Evolutionary conservation across 305 asterid genomes (phyloP).

Genomic region (Solanum hybrid): DNA sequence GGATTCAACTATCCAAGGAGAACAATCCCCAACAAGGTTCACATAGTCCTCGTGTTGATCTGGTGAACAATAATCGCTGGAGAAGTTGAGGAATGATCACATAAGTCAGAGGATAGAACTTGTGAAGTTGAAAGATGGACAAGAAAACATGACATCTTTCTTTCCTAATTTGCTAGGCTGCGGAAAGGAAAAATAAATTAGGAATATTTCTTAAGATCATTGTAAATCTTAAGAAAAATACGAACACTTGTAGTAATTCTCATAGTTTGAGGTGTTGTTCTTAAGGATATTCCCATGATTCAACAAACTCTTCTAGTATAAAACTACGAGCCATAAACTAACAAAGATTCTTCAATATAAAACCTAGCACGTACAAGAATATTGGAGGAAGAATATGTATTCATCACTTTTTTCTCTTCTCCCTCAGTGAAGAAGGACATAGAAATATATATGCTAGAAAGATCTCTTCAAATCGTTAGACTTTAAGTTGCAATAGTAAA

Average conservation of each 20-base stretch:
- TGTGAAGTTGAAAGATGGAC: constrained; percentile 9
- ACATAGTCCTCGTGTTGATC: constrained; percentile 1
- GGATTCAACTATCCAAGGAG: constrained; percentile 2
- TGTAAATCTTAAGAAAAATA: too few relatives aligned
- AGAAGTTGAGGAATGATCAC: constrained; percentile 19
- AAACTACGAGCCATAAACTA: neutral
- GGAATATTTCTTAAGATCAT: neutral
- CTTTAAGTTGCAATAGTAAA: too few relatives aligned
- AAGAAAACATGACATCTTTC: constrained; percentile 8
- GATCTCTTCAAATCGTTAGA: too few relatives aligned
- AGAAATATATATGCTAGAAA: too few relatives aligned
- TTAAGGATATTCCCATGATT: too few relatives aligned
- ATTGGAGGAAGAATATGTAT: neutral
- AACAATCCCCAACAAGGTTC: neutral
- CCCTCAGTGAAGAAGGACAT: neutral
- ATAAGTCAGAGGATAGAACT: constrained; percentile 18
- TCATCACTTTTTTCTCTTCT: too few relatives aligned
- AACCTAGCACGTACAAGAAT: neutral
- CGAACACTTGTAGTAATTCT: too few relatives aligned
- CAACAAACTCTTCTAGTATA: neutral
- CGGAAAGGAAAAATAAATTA: neutral
- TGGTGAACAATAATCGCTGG: neutral
- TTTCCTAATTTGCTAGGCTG: constrained; percentile 9
- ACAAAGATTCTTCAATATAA: neutral
- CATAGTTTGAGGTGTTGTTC: too few relatives aligned